Base-by-base conservation (phyloP, 2,329 filamentous ascomycete species). In the Monilinia fructigena region DNA sequence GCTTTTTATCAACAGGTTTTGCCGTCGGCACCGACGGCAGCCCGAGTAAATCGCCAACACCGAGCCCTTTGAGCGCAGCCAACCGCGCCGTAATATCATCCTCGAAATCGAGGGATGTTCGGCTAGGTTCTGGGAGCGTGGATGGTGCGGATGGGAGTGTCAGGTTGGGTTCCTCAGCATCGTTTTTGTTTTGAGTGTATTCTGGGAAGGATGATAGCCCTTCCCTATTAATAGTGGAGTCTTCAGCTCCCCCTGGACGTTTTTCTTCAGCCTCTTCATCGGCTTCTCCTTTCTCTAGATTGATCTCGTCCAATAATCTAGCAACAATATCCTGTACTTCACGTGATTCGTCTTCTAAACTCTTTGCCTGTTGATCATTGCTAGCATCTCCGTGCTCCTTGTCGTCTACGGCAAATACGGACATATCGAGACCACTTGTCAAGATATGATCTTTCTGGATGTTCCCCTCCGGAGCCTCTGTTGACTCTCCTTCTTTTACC, bases 381-480 rank as follows among this genome's bases (percentile, higher is more conserved):
- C 78, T 69, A 68, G 80, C 48, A 77, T 79, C 73, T 77, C 78
- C 66, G 71, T 80, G 71, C 66, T 80, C 54, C 78, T 80, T 67
- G 72, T 82, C 62, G 78, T 80, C 67, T 79, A 80, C 75, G 75
- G 69, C 67, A 67, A 75, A 76, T 20, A 70, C 70, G 35, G 73
- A 74, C 71, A 76, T 72, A 67, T 76, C 74, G 6, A 76, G 67
- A 66, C 73, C 72, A 48, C 69, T 68, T 3, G 70, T 72, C 50
- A 75, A 40, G 76, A 79, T 4, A 74, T 79, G 70, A 66, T 79
- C 23, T 78, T 80, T 70, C 7, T 35, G 16, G 2, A n/a, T 3
- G 14, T 55, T 14, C 8, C 54, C 18, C 31, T 45, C 23, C 3
- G 48, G 52, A 28, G 35, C 20, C 60, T 67, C 20, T 12, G 53